A percentile compares a stretch with the other conserved stretches of the same genome.
Evolutionary conservation across 192 early-diverging fungal genomes (phyloP).

Genomic region (Obelidium mucronatum): DNA sequence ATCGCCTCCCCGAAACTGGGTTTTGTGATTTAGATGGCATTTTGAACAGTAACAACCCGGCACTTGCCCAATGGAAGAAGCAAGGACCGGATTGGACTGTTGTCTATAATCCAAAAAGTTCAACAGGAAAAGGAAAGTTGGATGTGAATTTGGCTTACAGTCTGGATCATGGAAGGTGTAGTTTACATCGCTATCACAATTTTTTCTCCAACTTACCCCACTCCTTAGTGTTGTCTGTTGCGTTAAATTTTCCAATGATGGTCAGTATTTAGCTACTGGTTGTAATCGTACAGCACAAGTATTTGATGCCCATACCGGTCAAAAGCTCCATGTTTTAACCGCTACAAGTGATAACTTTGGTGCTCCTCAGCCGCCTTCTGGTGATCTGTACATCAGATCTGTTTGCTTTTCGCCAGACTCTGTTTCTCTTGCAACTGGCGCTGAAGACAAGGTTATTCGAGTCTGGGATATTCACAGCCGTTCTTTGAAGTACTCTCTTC

Average conservation of each 20-base stretch:
- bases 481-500: slow-evolving; percentile 55
- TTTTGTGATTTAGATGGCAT: slow-evolving; percentile 84
- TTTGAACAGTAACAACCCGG: slow-evolving; percentile 61
- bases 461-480: slow-evolving; percentile 63
- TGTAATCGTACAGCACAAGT: slow-evolving; percentile 91
- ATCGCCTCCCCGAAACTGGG: slow-evolving; percentile 37
- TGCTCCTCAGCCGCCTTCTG: slow-evolving; percentile 24
- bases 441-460: slow-evolving; percentile 94
- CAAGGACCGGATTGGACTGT: slow-evolving; percentile 91
- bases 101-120: slow-evolving; percentile 57
- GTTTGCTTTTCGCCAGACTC: slow-evolving; percentile 96
- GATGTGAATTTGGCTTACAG: slow-evolving; percentile 51
- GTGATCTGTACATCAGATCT: slow-evolving; percentile 94
- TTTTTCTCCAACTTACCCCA: background rate
- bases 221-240: slow-evolving; percentile 91
- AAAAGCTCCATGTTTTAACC: slow-evolving; percentile 38
- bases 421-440: slow-evolving; percentile 90
- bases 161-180: slow-evolving; percentile 65
- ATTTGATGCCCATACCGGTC: slow-evolving; percentile 82
- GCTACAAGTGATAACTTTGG: background rate
- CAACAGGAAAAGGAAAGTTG: slow-evolving; percentile 30
- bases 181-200: slow-evolving; percentile 17
- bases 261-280: slow-evolving; percentile 90
- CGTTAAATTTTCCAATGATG: slow-evolving; percentile 94
- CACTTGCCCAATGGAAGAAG: slow-evolving; percentile 64